Percentiles rank a stretch among this genome's conserved stretches.
phyloP scores from a whole-genome alignment of 306 rosid species.

The Quercus suber region DNA sequence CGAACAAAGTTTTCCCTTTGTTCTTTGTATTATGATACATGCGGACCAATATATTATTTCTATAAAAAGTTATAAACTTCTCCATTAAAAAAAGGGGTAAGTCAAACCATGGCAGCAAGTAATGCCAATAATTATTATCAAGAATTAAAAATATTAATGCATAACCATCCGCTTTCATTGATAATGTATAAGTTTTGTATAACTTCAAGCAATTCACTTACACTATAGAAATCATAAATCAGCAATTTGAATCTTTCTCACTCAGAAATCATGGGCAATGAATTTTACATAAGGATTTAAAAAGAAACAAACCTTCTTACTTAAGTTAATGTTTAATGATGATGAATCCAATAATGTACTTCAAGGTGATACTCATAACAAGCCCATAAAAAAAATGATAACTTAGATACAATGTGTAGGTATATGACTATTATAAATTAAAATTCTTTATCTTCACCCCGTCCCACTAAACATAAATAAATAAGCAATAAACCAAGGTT shows the following conservation, averaged over 20 bases:
- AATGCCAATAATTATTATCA: background rate
- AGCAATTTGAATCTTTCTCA: background rate
- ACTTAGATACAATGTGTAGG: background rate
- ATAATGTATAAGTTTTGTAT: background rate
- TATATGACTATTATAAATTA: background rate
- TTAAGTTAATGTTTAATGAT: no score
- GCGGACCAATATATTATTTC: no score
- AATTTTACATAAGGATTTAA: no score
- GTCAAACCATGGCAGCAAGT: no score
- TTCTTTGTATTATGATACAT: no score
- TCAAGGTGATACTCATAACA: background rate
- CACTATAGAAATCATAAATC: background rate
- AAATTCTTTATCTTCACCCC: background rate
- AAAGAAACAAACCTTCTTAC: no score
- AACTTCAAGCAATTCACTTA: background rate
- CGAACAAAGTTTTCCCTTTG: no score
- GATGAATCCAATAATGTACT: background rate
- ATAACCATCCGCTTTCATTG: background rate
- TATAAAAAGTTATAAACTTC: no score
- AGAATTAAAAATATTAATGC: background rate
- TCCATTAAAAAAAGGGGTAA: no score
- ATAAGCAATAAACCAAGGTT: background rate
- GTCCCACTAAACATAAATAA: background rate
- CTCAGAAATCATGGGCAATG: background rate
- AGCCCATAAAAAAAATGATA: background rate